These are phyloP conservation scores for Phytophthora ramorum DNA, from an alignment of 352 stramenopile genomes.

Conservation along the genomic window DNA sequence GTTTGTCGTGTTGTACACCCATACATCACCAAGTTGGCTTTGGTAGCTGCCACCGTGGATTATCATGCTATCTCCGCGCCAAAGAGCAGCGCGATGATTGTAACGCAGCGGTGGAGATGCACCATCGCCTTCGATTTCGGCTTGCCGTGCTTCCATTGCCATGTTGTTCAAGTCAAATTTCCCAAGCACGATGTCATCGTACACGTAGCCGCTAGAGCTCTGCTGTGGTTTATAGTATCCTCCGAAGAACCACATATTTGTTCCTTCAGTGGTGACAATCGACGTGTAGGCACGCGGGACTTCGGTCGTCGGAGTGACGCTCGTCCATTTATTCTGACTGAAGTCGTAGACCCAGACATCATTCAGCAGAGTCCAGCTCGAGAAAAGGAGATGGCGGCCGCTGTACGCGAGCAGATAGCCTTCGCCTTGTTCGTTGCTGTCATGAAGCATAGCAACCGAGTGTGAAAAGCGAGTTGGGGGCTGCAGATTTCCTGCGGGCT, in stretches of 20 bases:
- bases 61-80: slow-evolving; percentile 60
- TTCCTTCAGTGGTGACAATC: slow-evolving; percentile 48
- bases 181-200: slow-evolving; percentile 63
- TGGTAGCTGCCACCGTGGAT: slow-evolving; percentile 81
- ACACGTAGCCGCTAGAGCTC: slow-evolving; percentile 70
- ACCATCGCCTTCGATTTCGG: slow-evolving; percentile 14
- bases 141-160: slow-evolving; percentile 21
- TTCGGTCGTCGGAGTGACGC: slow-evolving; percentile 17
- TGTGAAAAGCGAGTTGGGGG: slow-evolving; percentile 71
- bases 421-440: slow-evolving; percentile 17
- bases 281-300: slow-evolving; percentile 71
- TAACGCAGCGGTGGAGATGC: slow-evolving; percentile 62
- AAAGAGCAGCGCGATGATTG: slow-evolving; percentile 65
- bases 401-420: slow-evolving; percentile 67
- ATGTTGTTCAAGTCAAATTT: slow-evolving; percentile 38
- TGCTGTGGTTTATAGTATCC: slow-evolving; percentile 70
- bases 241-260: slow-evolving; percentile 77
- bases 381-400: slow-evolving; percentile 52
- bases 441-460: slow-evolving; percentile 50
- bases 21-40: slow-evolving; percentile 69
- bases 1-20: slow-evolving; percentile 69
- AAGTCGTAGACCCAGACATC: slow-evolving; percentile 74
- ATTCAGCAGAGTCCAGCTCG: slow-evolving; percentile 57
- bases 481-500: slow-evolving; percentile 17
- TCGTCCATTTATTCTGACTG: slow-evolving; percentile 46